A percentile compares a stretch with the other conserved stretches of the same genome.
phyloP scores from a whole-genome alignment of 768 basidiomycete species.

The Leccinum disarticulatum region DNA sequence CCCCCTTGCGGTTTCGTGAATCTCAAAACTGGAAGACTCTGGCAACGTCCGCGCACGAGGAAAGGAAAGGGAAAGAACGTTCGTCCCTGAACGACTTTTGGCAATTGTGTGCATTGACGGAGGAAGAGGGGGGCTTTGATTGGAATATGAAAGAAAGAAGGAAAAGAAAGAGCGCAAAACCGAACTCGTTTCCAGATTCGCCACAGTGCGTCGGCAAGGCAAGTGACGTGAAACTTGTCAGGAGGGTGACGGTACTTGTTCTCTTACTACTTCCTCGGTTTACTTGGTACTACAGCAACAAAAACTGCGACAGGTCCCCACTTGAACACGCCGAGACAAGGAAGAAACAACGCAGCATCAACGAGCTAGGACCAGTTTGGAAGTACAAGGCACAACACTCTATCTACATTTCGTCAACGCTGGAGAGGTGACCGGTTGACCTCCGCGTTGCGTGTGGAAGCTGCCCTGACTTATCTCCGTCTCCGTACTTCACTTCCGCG shows the following conservation, averaged over 20 bases:
- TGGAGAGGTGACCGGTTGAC: not conserved
- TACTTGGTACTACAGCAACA: not conserved
- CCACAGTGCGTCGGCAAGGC: constrained; percentile 15
- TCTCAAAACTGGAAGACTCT: constrained; percentile 7
- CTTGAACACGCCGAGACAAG: constrained; percentile 20
- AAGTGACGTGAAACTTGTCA: constrained; percentile 21
- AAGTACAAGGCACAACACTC: constrained; percentile 7
- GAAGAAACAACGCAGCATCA: constrained; percentile 7
- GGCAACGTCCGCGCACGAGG: not conserved
- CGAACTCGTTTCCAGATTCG: not conserved
- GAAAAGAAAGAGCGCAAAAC: not conserved
- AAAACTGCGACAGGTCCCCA: constrained; percentile 5
- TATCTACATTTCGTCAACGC: not conserved
- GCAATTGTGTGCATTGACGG: not conserved
- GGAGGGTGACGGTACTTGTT: constrained; percentile 6
- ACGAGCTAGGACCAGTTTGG: constrained; percentile 12
- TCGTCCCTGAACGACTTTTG: constrained; percentile 6
- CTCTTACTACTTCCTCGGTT: not conserved
- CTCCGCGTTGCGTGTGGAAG: constrained; percentile 11
- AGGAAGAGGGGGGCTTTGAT: not conserved
- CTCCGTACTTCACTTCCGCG: constrained; percentile 19
- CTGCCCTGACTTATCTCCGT: constrained; percentile 25
- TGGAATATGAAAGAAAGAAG: constrained; percentile 3
- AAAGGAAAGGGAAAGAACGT: constrained; percentile 10
- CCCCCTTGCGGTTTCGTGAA: constrained; percentile 4